Evolutionary conservation across 2,329 filamentous ascomycete genomes (phyloP), one percentile per base, ranked within the genome.

Genomic region (Ophiosphaerella korrae): DNA sequence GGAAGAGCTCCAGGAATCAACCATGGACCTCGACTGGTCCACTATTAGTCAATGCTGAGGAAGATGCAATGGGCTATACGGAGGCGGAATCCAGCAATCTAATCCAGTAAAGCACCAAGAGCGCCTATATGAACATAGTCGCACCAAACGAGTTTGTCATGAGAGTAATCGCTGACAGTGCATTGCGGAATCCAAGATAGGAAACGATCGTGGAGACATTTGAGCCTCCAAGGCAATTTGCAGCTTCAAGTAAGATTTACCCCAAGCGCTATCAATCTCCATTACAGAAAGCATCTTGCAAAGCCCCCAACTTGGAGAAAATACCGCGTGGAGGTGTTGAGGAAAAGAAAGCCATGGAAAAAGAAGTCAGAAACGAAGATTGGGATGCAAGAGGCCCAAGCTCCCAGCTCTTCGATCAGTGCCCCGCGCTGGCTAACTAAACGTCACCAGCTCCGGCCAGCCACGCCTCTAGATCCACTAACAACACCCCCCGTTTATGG

Each of bases 121-220:
- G 3, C 11, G 23, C 42, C 38, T 12, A 29, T 45, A 45, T 36
- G 29, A 42, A n/a, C 4, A n/a, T 31, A 29, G 38, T 23, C 31
- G n/a, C 16, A 7, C 36, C 36, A 35, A 35, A n/a, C 24, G 39
- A 42, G 45, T 67, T 62, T 64, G 63, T 64, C 58, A 63, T 47
- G 52, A 29, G 21, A 42, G 52, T 55, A 59, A 61, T 61, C 45
- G 62, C 62, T 64, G 65, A 68, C 65, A 52, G 47, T 62, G 65
- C 65, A 64, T 59, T 58, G 45, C 32, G 46, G 16, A 33, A 18
- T n/a, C 29, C 13, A 13, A 29, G 11, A 34, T 14, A 41, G 34
- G 24, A 42, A 38, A 34, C 6, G 8, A 6, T 44, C 39, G 18
- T 24, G 42, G 18, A 23, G 32, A 7, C 29, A 23, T 14, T n/a